Conservation (phyloP, 2,329 filamentous ascomycete genomes). For the Xenoacremonium recifei region DNA sequence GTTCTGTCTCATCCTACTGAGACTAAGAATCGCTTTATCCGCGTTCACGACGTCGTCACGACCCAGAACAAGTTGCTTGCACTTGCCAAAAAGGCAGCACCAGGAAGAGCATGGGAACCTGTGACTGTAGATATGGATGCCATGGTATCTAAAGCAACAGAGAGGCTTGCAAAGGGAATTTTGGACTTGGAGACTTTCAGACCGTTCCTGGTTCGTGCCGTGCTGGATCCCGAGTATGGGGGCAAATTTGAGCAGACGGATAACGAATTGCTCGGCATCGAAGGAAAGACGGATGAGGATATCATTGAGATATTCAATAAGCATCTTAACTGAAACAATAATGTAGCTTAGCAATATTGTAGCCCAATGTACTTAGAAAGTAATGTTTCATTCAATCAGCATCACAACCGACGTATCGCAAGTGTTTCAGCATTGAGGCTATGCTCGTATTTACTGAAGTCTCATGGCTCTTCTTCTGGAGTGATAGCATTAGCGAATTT, state of each 20-base stretch:
- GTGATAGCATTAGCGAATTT: too few species aligned
- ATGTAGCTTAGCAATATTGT: too few species aligned
- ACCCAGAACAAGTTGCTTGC: conserved; percentile 46
- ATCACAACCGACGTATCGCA: too few species aligned
- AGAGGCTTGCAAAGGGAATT: conserved; percentile 29
- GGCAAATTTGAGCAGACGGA: conserved; percentile 35
- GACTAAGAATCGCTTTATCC: conserved; percentile 51
- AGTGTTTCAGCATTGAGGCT: too few species aligned
- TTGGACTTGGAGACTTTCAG: conserved; percentile 28
- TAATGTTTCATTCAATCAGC: too few species aligned
- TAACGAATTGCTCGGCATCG: conserved; percentile 46
- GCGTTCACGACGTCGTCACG: conserved; percentile 41
- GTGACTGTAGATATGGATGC: conserved; percentile 30
- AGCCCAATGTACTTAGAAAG: too few species aligned
- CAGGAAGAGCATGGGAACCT: conserved; percentile 46
- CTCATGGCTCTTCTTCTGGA: too few species aligned
- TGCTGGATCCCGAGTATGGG: conserved; percentile 34
- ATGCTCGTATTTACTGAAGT: too few species aligned
- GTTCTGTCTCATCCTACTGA: conserved; percentile 48
- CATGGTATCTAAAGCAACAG: conserved; percentile 24
- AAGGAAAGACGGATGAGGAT: conserved; percentile 38
- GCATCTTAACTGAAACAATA: background rate
- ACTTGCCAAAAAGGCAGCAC: conserved; percentile 47
- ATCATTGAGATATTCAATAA: conserved; percentile 31
- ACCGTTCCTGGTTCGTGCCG: conserved; percentile 29